These are phyloP conservation scores for Mariannaea sp. DNA, from an alignment of 2,329 filamentous ascomycete genomes.

Conservation along the genomic window DNA sequence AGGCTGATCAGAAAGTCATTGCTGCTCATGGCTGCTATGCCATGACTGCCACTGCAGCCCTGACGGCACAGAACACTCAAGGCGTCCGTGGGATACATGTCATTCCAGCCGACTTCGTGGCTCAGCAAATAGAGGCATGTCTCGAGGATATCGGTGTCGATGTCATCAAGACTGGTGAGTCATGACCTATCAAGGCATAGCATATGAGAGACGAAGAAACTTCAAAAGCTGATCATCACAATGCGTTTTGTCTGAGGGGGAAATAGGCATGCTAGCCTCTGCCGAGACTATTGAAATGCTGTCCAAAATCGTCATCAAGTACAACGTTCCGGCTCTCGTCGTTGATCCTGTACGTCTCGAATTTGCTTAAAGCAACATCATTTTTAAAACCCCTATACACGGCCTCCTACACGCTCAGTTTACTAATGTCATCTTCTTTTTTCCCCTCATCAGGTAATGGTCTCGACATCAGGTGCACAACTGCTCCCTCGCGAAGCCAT, in stretches of 20 bases:
- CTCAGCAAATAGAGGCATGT: conserved; percentile 83
- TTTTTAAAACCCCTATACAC: no score
- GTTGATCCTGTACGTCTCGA: conserved; percentile 44
- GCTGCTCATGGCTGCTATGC: conserved; percentile 92
- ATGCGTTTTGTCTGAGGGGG: neutral
- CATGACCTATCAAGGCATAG: neutral
- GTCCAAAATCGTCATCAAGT: conserved; percentile 38
- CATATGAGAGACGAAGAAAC: neutral
- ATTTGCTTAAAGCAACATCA: no score
- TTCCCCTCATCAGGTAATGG: conserved; percentile 98
- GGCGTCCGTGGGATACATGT: conserved; percentile 83
- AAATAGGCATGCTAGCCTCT: conserved; percentile 47
- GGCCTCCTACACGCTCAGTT: neutral
- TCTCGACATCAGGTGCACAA: conserved; percentile 77
- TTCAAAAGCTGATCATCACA: conserved; percentile 1
- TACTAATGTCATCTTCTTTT: conserved; percentile 11
- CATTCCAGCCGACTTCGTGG: conserved; percentile 77
- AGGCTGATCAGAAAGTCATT: conserved; percentile 95
- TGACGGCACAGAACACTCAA: conserved; percentile 94
- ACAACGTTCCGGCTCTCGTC: conserved; percentile 41
- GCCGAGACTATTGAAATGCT: conserved; percentile 46
- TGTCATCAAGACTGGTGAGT: conserved; percentile 86
- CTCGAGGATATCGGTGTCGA: conserved; percentile 84
- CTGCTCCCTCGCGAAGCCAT: conserved; percentile 71
- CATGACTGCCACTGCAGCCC: conserved; percentile 91